Conservation (phyloP, 257 asterid species). For the Penstemon newberryi region DNA sequence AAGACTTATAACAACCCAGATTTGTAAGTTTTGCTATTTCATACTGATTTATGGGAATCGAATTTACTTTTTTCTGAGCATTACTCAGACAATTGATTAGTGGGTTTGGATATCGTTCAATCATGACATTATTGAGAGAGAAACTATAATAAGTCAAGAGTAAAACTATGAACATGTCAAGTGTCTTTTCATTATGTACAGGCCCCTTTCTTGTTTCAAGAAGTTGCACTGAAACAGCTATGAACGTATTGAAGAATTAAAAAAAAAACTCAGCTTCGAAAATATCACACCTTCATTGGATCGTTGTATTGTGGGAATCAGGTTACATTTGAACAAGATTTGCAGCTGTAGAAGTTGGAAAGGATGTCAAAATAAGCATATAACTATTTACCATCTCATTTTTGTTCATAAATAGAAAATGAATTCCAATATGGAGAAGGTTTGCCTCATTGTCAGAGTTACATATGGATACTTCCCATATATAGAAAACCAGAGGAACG, state of each 20-base stretch:
- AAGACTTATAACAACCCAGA: constrained; percentile 85
- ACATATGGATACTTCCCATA: constrained; percentile 5
- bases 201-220: constrained; percentile 89
- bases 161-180: too few species aligned
- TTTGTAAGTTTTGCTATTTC: constrained; percentile 54
- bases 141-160: too few species aligned
- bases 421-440: constrained; percentile 7
- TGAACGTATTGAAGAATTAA: constrained; percentile 24
- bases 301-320: constrained; percentile 97
- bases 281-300: constrained; percentile 70
- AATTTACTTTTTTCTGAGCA: too few species aligned
- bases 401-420: constrained; percentile 5
- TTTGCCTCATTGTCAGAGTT: constrained; percentile 10
- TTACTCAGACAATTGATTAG: too few species aligned
- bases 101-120: too few species aligned
- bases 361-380: constrained; percentile 25
- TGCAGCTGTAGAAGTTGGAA: constrained; percentile 69
- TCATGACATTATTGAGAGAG: too few species aligned
- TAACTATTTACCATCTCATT: constrained; percentile 16
- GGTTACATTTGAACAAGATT: constrained; percentile 60
- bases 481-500: constrained; percentile 12
- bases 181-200: too few species aligned
- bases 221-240: constrained; percentile 57
- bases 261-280: constrained; percentile 22
- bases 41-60: neutral